phyloP scores from a whole-genome alignment of 176 grass and related monocot genomes.

The Avena sativa region DNA sequence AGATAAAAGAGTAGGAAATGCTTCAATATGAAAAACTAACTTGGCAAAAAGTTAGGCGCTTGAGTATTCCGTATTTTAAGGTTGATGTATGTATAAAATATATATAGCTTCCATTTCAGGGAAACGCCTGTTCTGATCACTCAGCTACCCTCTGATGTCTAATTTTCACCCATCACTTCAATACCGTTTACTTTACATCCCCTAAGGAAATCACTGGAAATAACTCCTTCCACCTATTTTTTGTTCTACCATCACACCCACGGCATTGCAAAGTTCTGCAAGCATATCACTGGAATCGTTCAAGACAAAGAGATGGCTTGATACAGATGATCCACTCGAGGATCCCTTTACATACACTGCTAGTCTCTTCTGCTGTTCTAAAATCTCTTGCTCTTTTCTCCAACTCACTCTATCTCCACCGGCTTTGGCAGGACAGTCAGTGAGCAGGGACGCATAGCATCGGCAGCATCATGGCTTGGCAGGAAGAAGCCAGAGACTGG shows the following conservation, averaged over 20 bases:
- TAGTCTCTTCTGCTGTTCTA: not conserved
- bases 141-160: not conserved
- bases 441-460: not conserved
- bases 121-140: not conserved
- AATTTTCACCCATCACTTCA: not conserved
- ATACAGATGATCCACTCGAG: not conserved
- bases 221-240: not conserved
- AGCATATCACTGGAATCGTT: not conserved
- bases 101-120: slow-evolving; percentile 11
- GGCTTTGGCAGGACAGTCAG: not conserved
- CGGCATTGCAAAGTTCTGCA: not conserved
- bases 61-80: slow-evolving; percentile 2
- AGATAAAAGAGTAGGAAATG: not conserved
- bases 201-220: not conserved
- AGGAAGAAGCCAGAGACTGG: not conserved
- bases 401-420: not conserved
- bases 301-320: not conserved
- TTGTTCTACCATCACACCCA: not conserved
- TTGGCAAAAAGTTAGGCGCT: not conserved
- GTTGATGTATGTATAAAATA: not conserved
- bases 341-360: not conserved
- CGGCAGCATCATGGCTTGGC: not conserved
- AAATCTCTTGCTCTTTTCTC: not conserved
- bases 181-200: not conserved
- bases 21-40: slow-evolving; percentile 4